Percentiles rank a stretch among this genome's conserved stretches.
These are phyloP conservation scores for Groenewaldozyma salmanticensis DNA, from an alignment of 805 yeast species.

Conservation along the genomic window DNA sequence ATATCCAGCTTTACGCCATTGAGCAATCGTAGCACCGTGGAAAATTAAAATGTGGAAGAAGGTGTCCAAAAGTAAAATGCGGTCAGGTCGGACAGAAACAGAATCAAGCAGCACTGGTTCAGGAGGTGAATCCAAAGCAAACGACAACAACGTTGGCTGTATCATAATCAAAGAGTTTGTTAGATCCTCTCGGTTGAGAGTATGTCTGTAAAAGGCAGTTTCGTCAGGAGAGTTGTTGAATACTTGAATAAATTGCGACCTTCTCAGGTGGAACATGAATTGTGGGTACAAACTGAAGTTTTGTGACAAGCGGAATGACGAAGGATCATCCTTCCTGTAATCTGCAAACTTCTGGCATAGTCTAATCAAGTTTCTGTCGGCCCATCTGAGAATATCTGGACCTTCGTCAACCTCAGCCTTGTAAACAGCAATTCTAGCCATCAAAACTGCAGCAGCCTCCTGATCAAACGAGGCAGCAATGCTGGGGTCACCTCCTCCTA, in stretches of 20 bases:
- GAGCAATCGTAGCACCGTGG: slow-evolving; percentile 91
- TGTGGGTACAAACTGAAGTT: slow-evolving; percentile 88
- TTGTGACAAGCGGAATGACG: slow-evolving; percentile 72
- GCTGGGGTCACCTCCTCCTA: slow-evolving; percentile 46
- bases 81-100: slow-evolving; percentile 80
- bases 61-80: slow-evolving; percentile 82
- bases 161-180: slow-evolving; percentile 92
- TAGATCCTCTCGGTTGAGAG: slow-evolving; percentile 82
- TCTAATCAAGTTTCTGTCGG: slow-evolving; percentile 82
- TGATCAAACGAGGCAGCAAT: slow-evolving; percentile 79
- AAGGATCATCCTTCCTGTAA: slow-evolving; percentile 76
- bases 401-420: slow-evolving; percentile 79
- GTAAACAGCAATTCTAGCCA: slow-evolving; percentile 84
- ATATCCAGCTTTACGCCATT: slow-evolving; percentile 93
- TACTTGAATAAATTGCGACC: slow-evolving; percentile 92
- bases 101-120: slow-evolving; percentile 88
- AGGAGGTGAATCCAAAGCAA: slow-evolving; percentile 75
- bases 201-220: slow-evolving; percentile 93
- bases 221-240: slow-evolving; percentile 99
- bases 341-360: slow-evolving; percentile 91
- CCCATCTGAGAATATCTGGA: slow-evolving; percentile 89
- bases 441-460: slow-evolving; percentile 93
- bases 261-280: slow-evolving; percentile 87
- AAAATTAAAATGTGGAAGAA: slow-evolving; percentile 93
- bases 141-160: slow-evolving; percentile 90